phyloP scores from a whole-genome alignment of 345 rosid species.

The Xanthoceras sorbifolium region DNA sequence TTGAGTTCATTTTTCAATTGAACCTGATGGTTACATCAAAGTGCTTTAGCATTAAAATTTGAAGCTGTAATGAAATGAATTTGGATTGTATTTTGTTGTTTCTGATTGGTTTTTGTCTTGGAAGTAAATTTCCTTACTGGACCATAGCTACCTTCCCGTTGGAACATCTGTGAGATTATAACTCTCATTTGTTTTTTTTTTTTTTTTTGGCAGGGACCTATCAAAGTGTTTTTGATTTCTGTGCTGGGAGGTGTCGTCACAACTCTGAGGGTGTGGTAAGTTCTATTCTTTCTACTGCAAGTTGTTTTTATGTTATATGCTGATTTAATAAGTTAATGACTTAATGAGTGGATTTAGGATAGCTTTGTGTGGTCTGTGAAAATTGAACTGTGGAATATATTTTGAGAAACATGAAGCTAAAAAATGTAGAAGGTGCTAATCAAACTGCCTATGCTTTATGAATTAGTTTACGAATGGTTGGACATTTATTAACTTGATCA shows the following conservation, averaged over 20 bases:
- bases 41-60: not conserved
- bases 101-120: conserved; percentile 5
- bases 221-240: conserved; percentile 77
- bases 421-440: not conserved
- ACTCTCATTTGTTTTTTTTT: not conserved
- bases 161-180: not conserved
- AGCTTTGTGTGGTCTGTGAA: not conserved
- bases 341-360: not conserved
- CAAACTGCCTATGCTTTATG: not conserved
- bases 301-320: not conserved
- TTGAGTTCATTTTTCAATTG: not conserved
- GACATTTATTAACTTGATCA: not conserved
- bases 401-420: not conserved
- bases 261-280: conserved; percentile 93
- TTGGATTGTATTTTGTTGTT: not conserved
- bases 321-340: not conserved
- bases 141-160: not conserved
- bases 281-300: conserved; percentile 9
- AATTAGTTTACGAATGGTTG: not conserved
- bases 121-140: not conserved
- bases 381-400: not conserved
- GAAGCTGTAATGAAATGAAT: not conserved
- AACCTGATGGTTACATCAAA: not conserved
- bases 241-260: conserved; percentile 96
- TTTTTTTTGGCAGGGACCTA: conserved; percentile 57